Evolutionary conservation across 2,329 filamentous ascomycete species (phyloP), one percentile per base, ranked within the genome.

Genomic region (Penicillium freii): DNA sequence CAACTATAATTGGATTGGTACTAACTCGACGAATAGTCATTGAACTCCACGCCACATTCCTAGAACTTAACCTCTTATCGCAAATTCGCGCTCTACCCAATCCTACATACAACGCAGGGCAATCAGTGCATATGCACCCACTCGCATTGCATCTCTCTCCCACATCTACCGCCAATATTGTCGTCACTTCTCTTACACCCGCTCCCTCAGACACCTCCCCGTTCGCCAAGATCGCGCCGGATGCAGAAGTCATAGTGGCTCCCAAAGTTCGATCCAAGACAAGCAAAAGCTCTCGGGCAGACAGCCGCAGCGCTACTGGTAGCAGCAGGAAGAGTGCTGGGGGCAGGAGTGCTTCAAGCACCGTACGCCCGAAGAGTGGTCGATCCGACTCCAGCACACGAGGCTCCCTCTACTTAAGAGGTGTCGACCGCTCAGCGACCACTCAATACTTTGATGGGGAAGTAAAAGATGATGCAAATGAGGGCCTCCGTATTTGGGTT

Each of bases 231-330:
- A 90, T 99, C 50, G 89, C 91, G 0, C 90, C 92, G 0, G 92
- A 97, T 71, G 93, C 93, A 23, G 94, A 99, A 75, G 92, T 99
- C 49, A 96, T 97, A 63, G 94, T 99, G 59, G 94, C 94, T 4
- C 94, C 94, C 0, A 99, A 99, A 77, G 89, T 88, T 27, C 85
- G 93, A 54, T 82, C 89, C 42, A 92, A 90, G 72, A 78, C 82
- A 34, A 80, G 85, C 4, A 84, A 87, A 55, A 82, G 77, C 58
- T 76, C 78, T 31, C 84, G 80, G n/a, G 84, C 86, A 38, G 91
- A 95, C 65, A 91, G 84, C 69, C 83, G 88, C 57, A 97, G 92
- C 70, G 88, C 92, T 9, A 83, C 87, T 0, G 91, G 90, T 66
- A 88, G 88, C 2, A 91, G 91, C 44, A 87, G 88, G 64, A 91